phyloP scores from a whole-genome alignment of 192 early-diverging fungal genomes.

The Phlyctochytrium bullatum region DNA sequence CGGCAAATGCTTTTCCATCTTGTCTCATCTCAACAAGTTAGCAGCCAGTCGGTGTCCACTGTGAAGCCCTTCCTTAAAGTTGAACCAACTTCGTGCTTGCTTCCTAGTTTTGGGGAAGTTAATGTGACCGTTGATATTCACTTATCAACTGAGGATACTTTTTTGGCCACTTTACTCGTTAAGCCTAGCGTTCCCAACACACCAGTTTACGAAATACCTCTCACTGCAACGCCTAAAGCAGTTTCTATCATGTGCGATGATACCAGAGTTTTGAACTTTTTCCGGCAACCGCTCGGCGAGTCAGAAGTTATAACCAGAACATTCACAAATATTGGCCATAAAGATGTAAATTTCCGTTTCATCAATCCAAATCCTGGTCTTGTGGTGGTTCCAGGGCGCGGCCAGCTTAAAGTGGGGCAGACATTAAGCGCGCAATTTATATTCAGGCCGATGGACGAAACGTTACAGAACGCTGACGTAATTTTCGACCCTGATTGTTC shows the following conservation, averaged over 20 bases:
- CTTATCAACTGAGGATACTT: slow-evolving; percentile 58
- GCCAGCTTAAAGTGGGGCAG: slow-evolving; percentile 50
- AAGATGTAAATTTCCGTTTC: slow-evolving; percentile 48
- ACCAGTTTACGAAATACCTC: slow-evolving; percentile 50
- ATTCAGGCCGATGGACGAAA: slow-evolving; percentile 54
- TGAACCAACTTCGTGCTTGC: slow-evolving; percentile 38
- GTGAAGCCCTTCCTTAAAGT: slow-evolving; percentile 47
- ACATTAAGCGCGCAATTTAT: slow-evolving; percentile 48
- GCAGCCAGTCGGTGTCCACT: slow-evolving; percentile 43
- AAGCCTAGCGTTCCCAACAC: slow-evolving; percentile 50
- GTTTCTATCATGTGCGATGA: slow-evolving; percentile 61
- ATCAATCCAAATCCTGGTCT: slow-evolving; percentile 46
- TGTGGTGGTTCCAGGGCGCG: slow-evolving; percentile 41
- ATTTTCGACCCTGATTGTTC: slow-evolving; percentile 60
- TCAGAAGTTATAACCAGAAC: slow-evolving; percentile 47
- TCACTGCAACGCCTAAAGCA: slow-evolving; percentile 60
- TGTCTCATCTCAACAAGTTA: slow-evolving; percentile 43
- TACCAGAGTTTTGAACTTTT: slow-evolving; percentile 57
- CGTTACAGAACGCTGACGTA: slow-evolving; percentile 48
- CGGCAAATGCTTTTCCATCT: slow-evolving; percentile 62
- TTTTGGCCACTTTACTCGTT: slow-evolving; percentile 54
- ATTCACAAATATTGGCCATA: slow-evolving; percentile 63
- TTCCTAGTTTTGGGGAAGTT: slow-evolving; percentile 56
- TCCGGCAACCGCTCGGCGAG: slow-evolving; percentile 58
- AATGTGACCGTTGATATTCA: slow-evolving; percentile 51